These are phyloP conservation scores for Scutellaria minor DNA, from an alignment of 257 asterid genomes.

Conservation along the genomic window DNA sequence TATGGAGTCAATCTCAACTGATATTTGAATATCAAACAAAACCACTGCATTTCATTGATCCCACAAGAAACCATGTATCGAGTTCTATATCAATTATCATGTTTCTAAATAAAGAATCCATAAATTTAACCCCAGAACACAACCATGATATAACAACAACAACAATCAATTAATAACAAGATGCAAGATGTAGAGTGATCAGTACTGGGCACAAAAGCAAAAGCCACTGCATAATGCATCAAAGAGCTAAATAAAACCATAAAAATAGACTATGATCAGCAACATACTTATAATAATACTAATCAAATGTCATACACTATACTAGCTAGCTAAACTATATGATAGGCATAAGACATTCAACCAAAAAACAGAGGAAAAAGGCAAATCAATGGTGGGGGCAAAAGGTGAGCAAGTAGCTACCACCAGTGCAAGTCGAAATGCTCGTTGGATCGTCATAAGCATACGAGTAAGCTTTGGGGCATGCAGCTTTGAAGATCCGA, in stretches of 20 bases:
- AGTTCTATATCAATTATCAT: no score
- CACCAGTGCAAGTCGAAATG: conserved; percentile 87
- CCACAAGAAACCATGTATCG: no score
- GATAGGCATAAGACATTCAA: background rate
- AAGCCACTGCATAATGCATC: background rate
- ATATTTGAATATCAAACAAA: no score
- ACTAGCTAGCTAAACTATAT: conserved; percentile 23
- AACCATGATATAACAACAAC: no score
- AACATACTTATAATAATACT: background rate
- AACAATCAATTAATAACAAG: background rate
- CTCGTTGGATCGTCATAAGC: conserved; percentile 98
- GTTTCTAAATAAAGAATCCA: no score
- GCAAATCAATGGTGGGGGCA: conserved; percentile 70
- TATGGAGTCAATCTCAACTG: no score
- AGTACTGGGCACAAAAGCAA: background rate
- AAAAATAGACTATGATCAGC: background rate
- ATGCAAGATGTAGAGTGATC: background rate
- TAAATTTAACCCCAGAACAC: no score
- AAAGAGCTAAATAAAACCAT: background rate
- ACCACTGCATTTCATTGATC: no score
- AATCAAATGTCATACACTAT: conserved; percentile 12
- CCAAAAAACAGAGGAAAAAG: background rate
- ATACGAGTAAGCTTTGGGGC: conserved; percentile 95
- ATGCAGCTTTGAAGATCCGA: conserved; percentile 81
- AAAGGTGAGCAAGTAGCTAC: conserved; percentile 78